Evolutionary conservation across 495 filamentous ascomycete genomes (phyloP), one percentile per base, ranked within the genome.

Genomic region (Neurospora sp.): DNA sequence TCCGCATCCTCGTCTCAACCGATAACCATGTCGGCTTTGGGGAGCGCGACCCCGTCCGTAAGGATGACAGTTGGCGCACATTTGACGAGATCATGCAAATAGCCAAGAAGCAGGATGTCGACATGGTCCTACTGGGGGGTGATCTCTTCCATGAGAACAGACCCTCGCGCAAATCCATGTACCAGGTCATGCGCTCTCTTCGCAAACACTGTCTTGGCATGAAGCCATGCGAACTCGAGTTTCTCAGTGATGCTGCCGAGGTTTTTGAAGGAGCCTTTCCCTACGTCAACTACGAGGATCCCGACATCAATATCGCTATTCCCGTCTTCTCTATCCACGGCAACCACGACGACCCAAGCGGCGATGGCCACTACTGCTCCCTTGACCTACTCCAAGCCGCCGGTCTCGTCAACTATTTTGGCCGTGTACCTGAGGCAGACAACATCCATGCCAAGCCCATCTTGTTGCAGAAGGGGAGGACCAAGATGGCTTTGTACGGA

Each of bases 101-200:
- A 16, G 96, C 94, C 10, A 93, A 91, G 79, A 88, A 92, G 65
- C 87, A 87, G 61, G 96, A 98, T 83, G 96, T 92, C 71, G 96
- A 99, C 82, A 98, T 98, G 96, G 91, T 99, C 8, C 86, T 99
- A 12, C 87, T 98, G 22, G 95, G 90, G 8, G 96, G 96, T 37
- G 96, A 99, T 78, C 87, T 99, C 2, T 99, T 99, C 82, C 96
- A 99, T 80, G 96, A 99, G 74, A 99, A 99, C 77, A 97, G 97
- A 78, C 96, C 96, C 6, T 97, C 93, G n/a, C 87, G 96, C 61
- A 96, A 97, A 77, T 87, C 94, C 41, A 93, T 99, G 92, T 98
- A 96, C 79, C 91, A 98, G 74, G 96, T 98, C 70, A 98, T 98
- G 93, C 89, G 93, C 53, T 94, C 91, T 0, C 85, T 99, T 39